Base-by-base conservation (phyloP, 129 eudicot species). In the Chrysanthemum seticuspe region DNA sequence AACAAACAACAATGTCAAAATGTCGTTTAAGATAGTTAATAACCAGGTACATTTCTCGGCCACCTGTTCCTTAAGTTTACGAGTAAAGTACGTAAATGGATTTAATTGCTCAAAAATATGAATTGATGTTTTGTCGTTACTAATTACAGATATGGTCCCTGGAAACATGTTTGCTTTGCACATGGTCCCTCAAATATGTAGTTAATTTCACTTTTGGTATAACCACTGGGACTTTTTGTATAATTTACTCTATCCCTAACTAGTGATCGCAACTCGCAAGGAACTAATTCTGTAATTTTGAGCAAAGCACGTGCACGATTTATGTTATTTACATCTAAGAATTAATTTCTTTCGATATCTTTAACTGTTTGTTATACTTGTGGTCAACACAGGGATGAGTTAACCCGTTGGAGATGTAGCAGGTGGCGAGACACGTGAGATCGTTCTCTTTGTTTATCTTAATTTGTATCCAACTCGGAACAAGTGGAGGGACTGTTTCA, bases 21-120 rank as follows among this genome's bases (percentile, higher is more conserved):
- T 40, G 40, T 78, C 45, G 77, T 62, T 62, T 54, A 78, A 62
- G 23, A 5, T 64, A 62, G 72, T 18, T 76, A 72, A 73, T 74
- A 73, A 79, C 48, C 54, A 65, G 53, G 70, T 65, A 13, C 5
- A 15, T 71, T 9, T 71, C 75, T 14, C 40, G 12, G 18, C 52
- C 66, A 3, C 16, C 62, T 53, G 31, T 52, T 52, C 13, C 68
- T 1, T 10, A 21, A 25, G 6, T 25, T 60, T 1, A 4, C 4
- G 18, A 16, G 21, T 7, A 2, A 15, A 15, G 62, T 16, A 15
- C 14, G 2, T 52, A 13, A 52, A 52, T 13, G 18, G 62, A 57
- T 1, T 57, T 56, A 5, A 15, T 16, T 18, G 21, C 21, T 40
- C 47, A 40, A 40, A 40, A 40, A 40, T 40, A 40, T 40, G 47